These are phyloP conservation scores for Lyophyllum atratum DNA, from an alignment of 768 basidiomycete species.

Conservation along the genomic window DNA sequence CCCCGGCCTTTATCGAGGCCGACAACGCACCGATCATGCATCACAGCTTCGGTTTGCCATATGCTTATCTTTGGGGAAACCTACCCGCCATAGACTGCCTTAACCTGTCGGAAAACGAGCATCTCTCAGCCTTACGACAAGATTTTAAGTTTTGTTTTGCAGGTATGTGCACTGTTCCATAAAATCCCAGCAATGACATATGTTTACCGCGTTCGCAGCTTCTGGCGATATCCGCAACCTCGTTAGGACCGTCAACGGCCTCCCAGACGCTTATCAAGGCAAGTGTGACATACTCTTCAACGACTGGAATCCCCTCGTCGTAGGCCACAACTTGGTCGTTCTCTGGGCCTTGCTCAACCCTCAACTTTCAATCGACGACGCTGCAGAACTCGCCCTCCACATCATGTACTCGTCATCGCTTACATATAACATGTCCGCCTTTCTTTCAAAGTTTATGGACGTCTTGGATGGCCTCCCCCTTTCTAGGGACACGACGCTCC, in stretches of 20 bases:
- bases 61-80: conserved; percentile 24
- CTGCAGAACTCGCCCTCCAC: conserved; percentile 32
- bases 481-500: conserved; percentile 17
- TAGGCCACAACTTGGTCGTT: conserved; percentile 23
- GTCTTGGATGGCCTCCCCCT: conserved; percentile 18
- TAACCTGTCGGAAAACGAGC: conserved; percentile 25
- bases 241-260: conserved; percentile 29
- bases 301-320: conserved; percentile 22
- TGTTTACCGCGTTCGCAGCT: conserved; percentile 9
- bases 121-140: not conserved
- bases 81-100: conserved; percentile 30
- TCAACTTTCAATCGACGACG: conserved; percentile 25
- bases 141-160: conserved; percentile 30
- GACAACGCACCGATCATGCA: not conserved
- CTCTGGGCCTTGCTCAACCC: conserved; percentile 27
- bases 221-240: conserved; percentile 32
- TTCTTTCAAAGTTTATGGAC: conserved; percentile 24
- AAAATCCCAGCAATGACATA: not conserved
- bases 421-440: conserved; percentile 22
- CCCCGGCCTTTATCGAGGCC: not conserved
- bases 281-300: conserved; percentile 25
- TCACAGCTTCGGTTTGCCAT: conserved; percentile 10
- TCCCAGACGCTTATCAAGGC: conserved; percentile 23
- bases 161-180: conserved; percentile 14
- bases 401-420: conserved; percentile 37